Evolutionary conservation across 177 flowering plant species (phyloP).

Genomic region (Tripterygium wilfordii): DNA sequence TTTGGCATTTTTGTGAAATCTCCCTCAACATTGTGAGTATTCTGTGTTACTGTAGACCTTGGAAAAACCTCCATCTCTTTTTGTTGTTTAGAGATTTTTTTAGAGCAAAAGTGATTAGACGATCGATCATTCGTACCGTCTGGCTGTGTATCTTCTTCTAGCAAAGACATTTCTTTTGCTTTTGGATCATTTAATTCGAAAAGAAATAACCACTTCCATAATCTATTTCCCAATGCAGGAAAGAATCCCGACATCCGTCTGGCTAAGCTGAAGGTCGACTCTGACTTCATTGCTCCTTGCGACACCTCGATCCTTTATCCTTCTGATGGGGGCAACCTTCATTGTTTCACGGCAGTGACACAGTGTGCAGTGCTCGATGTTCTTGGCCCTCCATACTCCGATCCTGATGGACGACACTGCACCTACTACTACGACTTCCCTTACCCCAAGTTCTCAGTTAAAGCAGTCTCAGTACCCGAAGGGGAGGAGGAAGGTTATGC

Average conservation of each 20-base stretch:
- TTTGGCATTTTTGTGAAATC: no score
- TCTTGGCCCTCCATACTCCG: conserved; percentile 86
- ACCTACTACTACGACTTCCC: conserved; percentile 64
- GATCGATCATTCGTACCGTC: no score
- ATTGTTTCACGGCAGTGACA: conserved; percentile 78
- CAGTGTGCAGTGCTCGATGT: conserved; percentile 96
- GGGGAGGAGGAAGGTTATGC: conserved; percentile 44
- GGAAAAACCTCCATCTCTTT: no score
- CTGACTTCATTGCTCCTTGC: conserved; percentile 70
- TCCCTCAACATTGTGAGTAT: no score
- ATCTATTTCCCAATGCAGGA: no score
- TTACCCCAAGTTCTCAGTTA: conserved; percentile 38
- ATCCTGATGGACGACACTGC: conserved; percentile 79
- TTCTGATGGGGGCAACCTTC: conserved; percentile 80
- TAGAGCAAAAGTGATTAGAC: no score
- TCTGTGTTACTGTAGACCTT: no score
- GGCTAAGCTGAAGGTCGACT: conserved; percentile 61
- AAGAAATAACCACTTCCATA: no score
- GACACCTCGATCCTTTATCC: conserved; percentile 79
- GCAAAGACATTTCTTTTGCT: no score
- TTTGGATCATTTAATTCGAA: no score
- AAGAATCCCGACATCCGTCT: conserved; percentile 31
- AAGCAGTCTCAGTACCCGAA: conserved; percentile 30
- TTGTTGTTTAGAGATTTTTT: no score
- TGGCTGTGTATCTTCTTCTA: no score